Conservation (phyloP, 179 eudicot species). For the Patellifolia procumbens region DNA sequence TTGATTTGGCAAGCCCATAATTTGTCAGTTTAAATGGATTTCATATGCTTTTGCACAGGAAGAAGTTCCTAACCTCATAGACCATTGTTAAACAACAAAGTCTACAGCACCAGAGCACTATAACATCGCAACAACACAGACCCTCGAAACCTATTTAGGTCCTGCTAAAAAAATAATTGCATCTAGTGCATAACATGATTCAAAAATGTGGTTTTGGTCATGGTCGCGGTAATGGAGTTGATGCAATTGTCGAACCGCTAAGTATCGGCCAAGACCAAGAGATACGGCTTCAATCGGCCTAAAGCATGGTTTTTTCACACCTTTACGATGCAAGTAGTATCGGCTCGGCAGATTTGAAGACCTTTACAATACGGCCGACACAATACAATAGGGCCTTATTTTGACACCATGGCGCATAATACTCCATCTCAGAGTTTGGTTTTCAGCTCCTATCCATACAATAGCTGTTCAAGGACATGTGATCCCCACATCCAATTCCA, state of each 20-base stretch:
- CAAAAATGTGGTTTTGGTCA: no score
- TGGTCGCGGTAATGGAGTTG: no score
- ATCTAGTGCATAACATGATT: no score
- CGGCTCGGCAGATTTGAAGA: no score
- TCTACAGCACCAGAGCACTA: background rate
- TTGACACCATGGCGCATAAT: no score
- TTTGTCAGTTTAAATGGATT: background rate
- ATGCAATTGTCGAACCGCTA: no score
- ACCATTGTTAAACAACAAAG: background rate
- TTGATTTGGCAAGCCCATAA: background rate
- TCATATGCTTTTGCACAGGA: background rate
- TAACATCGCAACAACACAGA: background rate
- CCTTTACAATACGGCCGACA: no score
- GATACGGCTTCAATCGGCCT: no score
- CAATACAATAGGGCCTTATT: no score
- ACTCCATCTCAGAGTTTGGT: background rate
- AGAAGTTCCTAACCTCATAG: background rate
- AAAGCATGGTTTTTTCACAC: no score
- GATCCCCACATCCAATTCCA: background rate
- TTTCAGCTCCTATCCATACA: background rate
- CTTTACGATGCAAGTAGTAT: no score
- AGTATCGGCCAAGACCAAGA: no score
- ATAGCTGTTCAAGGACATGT: background rate
- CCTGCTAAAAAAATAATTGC: background rate
- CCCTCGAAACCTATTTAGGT: background rate